These are phyloP conservation scores for Phaeosphaeriaceae sp. DNA, from an alignment of 2,329 filamentous ascomycete genomes.

Conservation along the genomic window DNA sequence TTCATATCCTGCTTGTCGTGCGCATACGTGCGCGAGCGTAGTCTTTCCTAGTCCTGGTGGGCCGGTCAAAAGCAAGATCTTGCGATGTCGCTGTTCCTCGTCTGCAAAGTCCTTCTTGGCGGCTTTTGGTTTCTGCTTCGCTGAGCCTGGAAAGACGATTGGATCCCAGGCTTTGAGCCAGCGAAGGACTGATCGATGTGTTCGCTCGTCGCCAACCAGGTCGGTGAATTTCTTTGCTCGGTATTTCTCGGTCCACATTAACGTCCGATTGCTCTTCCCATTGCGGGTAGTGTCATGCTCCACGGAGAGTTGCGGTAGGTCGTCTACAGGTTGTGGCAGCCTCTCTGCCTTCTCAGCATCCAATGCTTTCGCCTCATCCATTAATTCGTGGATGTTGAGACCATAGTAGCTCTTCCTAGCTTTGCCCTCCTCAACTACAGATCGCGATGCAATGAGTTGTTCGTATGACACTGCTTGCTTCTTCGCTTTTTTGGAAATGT, in stretches of 20 bases:
- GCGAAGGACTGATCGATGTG: slow-evolving; percentile 85
- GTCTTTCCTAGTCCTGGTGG: slow-evolving; percentile 96
- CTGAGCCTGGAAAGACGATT: slow-evolving; percentile 83
- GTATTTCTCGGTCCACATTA: slow-evolving; percentile 98
- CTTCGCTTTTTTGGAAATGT: slow-evolving; percentile 63
- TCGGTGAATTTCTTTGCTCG: slow-evolving; percentile 91
- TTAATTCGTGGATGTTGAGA: slow-evolving; percentile 84
- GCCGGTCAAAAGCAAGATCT: slow-evolving; percentile 88
- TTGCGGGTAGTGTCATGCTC: slow-evolving; percentile 41
- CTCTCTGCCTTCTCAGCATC: slow-evolving; percentile 51
- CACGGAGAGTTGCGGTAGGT: slow-evolving; percentile 44
- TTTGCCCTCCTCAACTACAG: slow-evolving; percentile 67
- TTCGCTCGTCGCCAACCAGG: slow-evolving; percentile 91
- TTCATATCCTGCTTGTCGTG: slow-evolving; percentile 93
- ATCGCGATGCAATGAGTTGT: slow-evolving; percentile 71
- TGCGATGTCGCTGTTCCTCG: slow-evolving; percentile 80
- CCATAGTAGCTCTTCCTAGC: slow-evolving; percentile 86
- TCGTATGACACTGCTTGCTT: slow-evolving; percentile 65
- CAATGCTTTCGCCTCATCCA: slow-evolving; percentile 74
- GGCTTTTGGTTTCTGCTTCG: slow-evolving; percentile 62
- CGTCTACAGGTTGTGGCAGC: slow-evolving; percentile 21
- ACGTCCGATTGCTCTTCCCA: slow-evolving; percentile 50
- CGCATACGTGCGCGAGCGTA: slow-evolving; percentile 94
- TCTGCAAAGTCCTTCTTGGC: slow-evolving; percentile 59
- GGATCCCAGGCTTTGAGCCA: slow-evolving; percentile 97